Evolutionary conservation across 192 early-diverging fungal genomes (phyloP), one percentile per base, ranked within the genome.

Genomic region (Lobosporangium transversale): DNA sequence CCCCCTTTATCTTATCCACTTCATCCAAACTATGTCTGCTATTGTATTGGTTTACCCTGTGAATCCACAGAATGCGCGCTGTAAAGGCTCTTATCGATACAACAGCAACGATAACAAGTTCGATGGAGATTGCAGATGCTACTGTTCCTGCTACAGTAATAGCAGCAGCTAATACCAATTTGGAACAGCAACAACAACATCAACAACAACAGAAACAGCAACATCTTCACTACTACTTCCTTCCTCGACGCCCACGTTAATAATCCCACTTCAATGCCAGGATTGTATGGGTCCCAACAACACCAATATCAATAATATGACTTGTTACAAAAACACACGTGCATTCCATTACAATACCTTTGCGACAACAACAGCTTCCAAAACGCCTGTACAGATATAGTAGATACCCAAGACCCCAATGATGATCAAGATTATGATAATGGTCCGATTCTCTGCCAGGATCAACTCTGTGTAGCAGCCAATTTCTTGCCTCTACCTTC

Each of bases 281-380:
- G 31, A 20, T 3, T 74, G 70, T 43, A 59, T 33, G 24, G 47
- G 42, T 29, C 35, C 47, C 30, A 53, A 44, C 50, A 59, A 52
- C 31, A 65, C 56, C 26, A 59, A 52, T 27, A 65, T 50, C 26
- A 37, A 23, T 26, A 27, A 17, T n/a, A 54, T 62, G 59, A 59
- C 50, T 31, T 74, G 70, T 42, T 66, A 50, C 50, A 56, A 65
- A 35, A 60, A 66, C 56, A 74, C 70, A 4, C 70, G 23, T 74
- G 70, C 32, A 43, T 74, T n/a, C 70, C 70, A 0, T 10, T 52
- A 24, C 4, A 12, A 6, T 48, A 53, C 6, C 62, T 74, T 30
- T 74, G 70, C 37, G 48, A 65, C 26, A 51, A 26, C 37, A 43
- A 2, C 42, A 24, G 30, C 43, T 12, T 18, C 35, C 31, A 7